Evolutionary conservation across 1,284 basidiomycete genomes (phyloP).

Genomic region (Ceratobasidium sp.): DNA sequence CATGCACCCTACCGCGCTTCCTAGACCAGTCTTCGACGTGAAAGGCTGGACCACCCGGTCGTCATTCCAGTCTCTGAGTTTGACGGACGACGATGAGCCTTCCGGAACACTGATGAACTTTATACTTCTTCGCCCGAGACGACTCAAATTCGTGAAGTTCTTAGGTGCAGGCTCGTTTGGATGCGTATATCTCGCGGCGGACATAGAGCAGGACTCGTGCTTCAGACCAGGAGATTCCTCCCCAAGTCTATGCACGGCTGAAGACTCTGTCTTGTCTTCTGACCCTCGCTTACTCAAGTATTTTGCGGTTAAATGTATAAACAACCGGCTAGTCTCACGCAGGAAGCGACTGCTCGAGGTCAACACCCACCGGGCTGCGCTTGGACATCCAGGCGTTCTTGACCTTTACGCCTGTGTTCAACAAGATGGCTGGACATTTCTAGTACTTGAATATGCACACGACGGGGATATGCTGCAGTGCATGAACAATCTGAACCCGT

Average conservation of each 20-base stretch:
- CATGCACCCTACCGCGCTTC: not conserved
- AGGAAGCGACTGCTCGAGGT: not conserved
- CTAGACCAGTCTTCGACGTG: not conserved
- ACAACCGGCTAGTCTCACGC: not conserved
- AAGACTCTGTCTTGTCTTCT: not conserved
- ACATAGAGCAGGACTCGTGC: not conserved
- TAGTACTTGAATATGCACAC: not conserved
- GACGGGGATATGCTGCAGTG: conserved; percentile 4
- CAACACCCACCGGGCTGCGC: not conserved
- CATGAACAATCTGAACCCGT: not conserved
- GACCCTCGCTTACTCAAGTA: no score
- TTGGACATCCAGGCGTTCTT: not conserved
- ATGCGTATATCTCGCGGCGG: not conserved
- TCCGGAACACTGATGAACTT: not conserved
- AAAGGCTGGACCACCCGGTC: not conserved
- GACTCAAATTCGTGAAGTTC: not conserved
- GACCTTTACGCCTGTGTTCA: conserved; percentile 13
- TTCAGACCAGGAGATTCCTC: not conserved
- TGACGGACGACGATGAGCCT: not conserved
- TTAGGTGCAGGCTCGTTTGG: conserved; percentile 6
- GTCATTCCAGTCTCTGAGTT: not conserved
- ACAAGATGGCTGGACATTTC: conserved; percentile 23
- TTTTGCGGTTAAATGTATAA: conserved; percentile 13
- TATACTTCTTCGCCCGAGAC: not conserved
- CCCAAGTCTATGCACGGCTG: not conserved